Conservation (phyloP, 352 stramenopile genomes). For the Globisporangium uncinulatum region DNA sequence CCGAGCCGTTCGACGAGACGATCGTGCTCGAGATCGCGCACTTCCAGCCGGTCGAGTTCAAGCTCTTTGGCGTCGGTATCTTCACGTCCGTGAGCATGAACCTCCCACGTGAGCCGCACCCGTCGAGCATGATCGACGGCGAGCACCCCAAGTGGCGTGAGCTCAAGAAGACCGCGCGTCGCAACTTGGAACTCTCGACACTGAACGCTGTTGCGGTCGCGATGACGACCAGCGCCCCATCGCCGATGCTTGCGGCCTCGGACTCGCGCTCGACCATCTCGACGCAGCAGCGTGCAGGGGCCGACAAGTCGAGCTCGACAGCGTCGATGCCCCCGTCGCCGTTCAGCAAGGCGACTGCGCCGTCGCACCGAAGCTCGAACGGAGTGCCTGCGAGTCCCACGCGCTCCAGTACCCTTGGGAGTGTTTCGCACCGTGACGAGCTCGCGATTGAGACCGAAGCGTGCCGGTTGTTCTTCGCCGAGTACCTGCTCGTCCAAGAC, state of each 20-base stretch:
- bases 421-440: slow-evolving; percentile 34
- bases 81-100: slow-evolving; percentile 88
- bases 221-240: slow-evolving; percentile 7
- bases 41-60: slow-evolving; percentile 91
- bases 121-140: slow-evolving; percentile 40
- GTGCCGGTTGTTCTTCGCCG: slow-evolving; percentile 83
- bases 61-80: slow-evolving; percentile 84
- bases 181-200: slow-evolving; percentile 30
- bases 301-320: slow-evolving; percentile 29
- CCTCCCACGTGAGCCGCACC: slow-evolving; percentile 78
- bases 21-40: slow-evolving; percentile 92
- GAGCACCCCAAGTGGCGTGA: slow-evolving; percentile 70
- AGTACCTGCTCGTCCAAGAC: slow-evolving; percentile 66
- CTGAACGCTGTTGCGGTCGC: slow-evolving; percentile 20
- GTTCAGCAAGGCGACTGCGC: slow-evolving; percentile 5
- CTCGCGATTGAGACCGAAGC: slow-evolving; percentile 81
- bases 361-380: slow-evolving; percentile 10
- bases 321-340: slow-evolving; percentile 20
- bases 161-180: slow-evolving; percentile 52
- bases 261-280: slow-evolving; percentile 62
- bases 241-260: neutral
- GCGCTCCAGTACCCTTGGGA: slow-evolving; percentile 14
- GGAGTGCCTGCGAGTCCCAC: slow-evolving; percentile 14
- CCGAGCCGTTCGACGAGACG: slow-evolving; percentile 80
- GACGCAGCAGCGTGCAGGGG: slow-evolving; percentile 17